Evolutionary conservation across 192 early-diverging fungal genomes (phyloP), one percentile per base, ranked within the genome.

Genomic region (Backusella tuberculispora): DNA sequence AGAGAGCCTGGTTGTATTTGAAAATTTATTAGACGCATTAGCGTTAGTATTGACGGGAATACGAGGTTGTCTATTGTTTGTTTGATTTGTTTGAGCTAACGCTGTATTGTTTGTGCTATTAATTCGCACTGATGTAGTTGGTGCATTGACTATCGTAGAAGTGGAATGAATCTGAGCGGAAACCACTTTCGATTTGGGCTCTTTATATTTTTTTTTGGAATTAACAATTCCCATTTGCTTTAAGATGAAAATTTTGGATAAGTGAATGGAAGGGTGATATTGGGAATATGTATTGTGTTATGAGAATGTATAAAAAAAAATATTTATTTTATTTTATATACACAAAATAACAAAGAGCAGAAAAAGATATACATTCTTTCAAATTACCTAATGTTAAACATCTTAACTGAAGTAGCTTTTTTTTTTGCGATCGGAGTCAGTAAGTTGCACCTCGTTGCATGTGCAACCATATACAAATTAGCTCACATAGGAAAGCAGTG

Each of bases 201-300:
- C 29, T 29, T 45, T 69, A n/a, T 45, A 26, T 14, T 70, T 70
- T 42, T 45, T 42, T 34, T 70, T 70, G 13, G 68, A 70, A 19
- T 70, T 42, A 48, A 70, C 68, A 46, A 48, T 45, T 4, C 68
- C 68, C 68, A 70, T 70, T 26, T 44, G 19, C 21, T 69, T 67
- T 40, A 21, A 42, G 66, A 67, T 67, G 17, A 14, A 60, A 60
- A 60, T 60, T 60, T 60, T 60, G 9, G 53, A 60, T 60, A 26
- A 60, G 24, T 60, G 53, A 60, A 60, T 60, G 53, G 12, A 21
- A 10, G 26, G 53, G 12, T 26, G 21, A 26, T 3, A 60, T 26
- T 24, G 21, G 8, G 3, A 26, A 26, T 60, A 60, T 26, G 12
- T 60, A 26, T 4, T 26, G 4, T 60, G 21, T 60, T 60, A 26